Percentiles rank a stretch among this genome's conserved stretches.
Conservation (phyloP, 192 early-diverging fungal species). For the Backusella morwellensis region DNA sequence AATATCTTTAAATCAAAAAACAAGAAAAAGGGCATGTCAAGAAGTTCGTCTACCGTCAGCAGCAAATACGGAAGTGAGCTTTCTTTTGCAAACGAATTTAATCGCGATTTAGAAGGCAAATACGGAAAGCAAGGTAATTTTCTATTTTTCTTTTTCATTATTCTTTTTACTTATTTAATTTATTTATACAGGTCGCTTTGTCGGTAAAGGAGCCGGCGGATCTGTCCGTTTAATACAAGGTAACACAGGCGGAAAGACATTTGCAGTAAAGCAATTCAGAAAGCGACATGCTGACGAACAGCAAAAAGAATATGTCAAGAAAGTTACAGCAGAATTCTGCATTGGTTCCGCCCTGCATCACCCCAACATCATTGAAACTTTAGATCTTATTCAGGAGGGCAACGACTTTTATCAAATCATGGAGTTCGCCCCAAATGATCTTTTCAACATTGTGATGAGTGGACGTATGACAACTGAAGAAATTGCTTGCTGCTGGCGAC, state of each 20-base stretch:
- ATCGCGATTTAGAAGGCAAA: conserved; percentile 33
- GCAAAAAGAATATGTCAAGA: conserved; percentile 78
- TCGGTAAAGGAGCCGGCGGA: conserved; percentile 74
- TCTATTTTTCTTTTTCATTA: not conserved
- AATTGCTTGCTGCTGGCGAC: conserved; percentile 85
- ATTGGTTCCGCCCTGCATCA: conserved; percentile 78
- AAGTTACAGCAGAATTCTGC: conserved; percentile 84
- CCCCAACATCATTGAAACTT: conserved; percentile 74
- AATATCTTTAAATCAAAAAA: conserved; percentile 41
- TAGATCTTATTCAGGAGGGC: conserved; percentile 75
- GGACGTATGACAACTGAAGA: conserved; percentile 75
- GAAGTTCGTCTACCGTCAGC: not conserved
- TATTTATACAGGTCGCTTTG: conserved; percentile 27
- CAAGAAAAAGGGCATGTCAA: not conserved
- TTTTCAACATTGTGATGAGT: conserved; percentile 80
- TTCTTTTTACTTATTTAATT: not conserved
- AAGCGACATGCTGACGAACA: conserved; percentile 60
- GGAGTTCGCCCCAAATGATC: conserved; percentile 94
- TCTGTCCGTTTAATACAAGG: conserved; percentile 64
- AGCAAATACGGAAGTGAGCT: conserved; percentile 16
- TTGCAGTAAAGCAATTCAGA: conserved; percentile 85
- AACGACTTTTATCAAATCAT: conserved; percentile 70
- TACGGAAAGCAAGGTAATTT: conserved; percentile 40
- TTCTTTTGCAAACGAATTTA: conserved; percentile 37
- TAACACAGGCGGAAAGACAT: conserved; percentile 57